Base-by-base conservation (phyloP, 371 early-diverging fungal genomes). In the Apophysomyces trapeziformis region DNA sequence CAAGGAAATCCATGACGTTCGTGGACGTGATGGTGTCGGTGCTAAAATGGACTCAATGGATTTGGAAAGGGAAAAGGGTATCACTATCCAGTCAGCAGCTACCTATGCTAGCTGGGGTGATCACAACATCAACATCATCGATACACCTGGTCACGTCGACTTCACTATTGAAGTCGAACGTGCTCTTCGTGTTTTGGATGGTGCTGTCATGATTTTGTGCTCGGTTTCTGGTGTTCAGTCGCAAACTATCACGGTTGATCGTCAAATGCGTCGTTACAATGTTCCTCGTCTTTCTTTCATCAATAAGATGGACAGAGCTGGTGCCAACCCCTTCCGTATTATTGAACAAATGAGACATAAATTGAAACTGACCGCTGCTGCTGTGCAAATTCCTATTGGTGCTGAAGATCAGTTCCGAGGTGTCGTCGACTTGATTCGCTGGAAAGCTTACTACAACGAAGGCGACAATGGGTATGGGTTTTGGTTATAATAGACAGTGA, bases 21-120 rank as follows among this genome's bases (percentile, higher is more conserved):
- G 96, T 65, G 97, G 98, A 58, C 94, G 93, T 78, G 97, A 99
- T 80, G 91, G 92, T 76, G 97, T 98, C 26, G 99, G 99, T 63
- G 99, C 99, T 18, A 97, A 94, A 76, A 98, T 99, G 98, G 99
- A 99, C 80, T 96, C 94, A 57, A 97, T 99, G 97, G 98, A 97
- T 58, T 86, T 97, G 50, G 99, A 99, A 83, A 87, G 98, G 69
- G 98, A 98, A 77, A 95, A 95, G 84, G 96, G 95, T 62, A 95
- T 95, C 68, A 95, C 96, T 56, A 95, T 95, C 68, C 93, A 94
- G 81, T 90, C 90, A 32, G 96, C 96, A 21, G 94, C 96, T 21
- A 95, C 95, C 16, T 93, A 90, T 76, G 90, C 91, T 8, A 76
- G 84, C 41, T 95, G 95, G 95, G 88, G 88, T 65, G 90, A 91